phyloP scores from a whole-genome alignment of 208 protist species.

The Crithidia acanthocephali region DNA sequence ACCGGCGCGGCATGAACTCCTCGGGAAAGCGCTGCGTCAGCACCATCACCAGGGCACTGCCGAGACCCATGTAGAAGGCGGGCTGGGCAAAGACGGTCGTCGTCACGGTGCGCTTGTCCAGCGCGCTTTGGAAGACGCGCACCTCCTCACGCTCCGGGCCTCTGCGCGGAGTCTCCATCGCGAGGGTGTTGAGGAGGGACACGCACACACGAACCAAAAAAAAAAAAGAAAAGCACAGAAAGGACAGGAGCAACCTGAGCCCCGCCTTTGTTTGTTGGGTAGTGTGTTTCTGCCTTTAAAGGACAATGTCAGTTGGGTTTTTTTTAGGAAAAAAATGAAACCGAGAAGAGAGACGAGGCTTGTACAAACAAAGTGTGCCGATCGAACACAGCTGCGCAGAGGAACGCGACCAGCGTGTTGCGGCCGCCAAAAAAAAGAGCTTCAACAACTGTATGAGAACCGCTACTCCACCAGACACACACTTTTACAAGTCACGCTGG shows the following conservation, averaged over 20 bases:
- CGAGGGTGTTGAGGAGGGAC: too few species aligned
- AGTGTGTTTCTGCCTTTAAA: too few species aligned
- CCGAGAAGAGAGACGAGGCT: too few species aligned
- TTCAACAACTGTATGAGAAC: constrained; percentile 14
- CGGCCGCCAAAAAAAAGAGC: not conserved
- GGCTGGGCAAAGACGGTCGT: constrained; percentile 82
- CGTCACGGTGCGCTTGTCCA: constrained; percentile 73
- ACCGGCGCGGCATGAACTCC: constrained; percentile 76
- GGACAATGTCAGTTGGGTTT: too few species aligned
- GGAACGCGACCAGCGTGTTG: too few species aligned
- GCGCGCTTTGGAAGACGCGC: constrained; percentile 77
- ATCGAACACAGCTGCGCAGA: too few species aligned
- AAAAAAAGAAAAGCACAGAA: too few species aligned
- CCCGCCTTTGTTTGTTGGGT: too few species aligned
- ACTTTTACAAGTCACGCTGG: not conserved
- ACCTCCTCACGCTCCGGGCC: constrained; percentile 51
- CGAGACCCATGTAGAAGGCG: constrained; percentile 80
- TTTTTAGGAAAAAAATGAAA: too few species aligned
- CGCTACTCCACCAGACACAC: not conserved
- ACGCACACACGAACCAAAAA: not conserved
- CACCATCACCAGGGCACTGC: constrained; percentile 78
- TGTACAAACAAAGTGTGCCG: too few species aligned
- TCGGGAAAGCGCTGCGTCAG: constrained; percentile 82
- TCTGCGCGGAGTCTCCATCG: constrained; percentile 12
- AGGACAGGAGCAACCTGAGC: too few species aligned